Base-by-base conservation (phyloP, 2,329 filamentous ascomycete species). In the Akanthomyces dipterigenus region DNA sequence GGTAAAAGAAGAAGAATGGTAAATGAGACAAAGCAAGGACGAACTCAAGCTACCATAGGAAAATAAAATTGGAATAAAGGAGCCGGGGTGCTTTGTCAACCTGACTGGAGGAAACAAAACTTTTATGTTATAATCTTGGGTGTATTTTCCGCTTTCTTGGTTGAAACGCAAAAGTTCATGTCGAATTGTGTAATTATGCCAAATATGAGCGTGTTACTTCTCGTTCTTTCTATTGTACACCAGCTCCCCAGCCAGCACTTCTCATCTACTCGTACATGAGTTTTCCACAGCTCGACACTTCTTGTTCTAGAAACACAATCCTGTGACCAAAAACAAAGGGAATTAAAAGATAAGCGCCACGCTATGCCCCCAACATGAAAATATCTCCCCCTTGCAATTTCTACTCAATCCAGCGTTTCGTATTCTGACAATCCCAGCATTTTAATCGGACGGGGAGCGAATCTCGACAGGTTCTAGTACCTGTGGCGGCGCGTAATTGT, bases 391-490 rank as follows among this genome's bases (percentile, higher is more conserved):
- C 45, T 16, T 42, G 18, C 20, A 46, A 12, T 24, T 53, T 22
- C 16, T 24, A 22, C 55, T 4, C 22, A 11, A 18, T 38, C 45
- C 8, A 12, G 8, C 7, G 18, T 6, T 26, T 20, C 42, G 5
- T 48, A 20, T 26, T 55, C 3, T 43, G 3, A 16, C 1, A 38
- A 16, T 38, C 3, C n/a, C 18, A 48, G 22, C 54, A 31, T 34
- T 42, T 45, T 36, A 55, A 16, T 60, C 55, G 54, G 60, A 49
- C n/a, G 63, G 63, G 38, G 64, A 50, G 55, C 69, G 67, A 49
- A 71, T 71, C 65, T 70, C 67, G 58, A 70, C 68, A 9, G 68
- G 69, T 62, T 67, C 66, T 62, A 65, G 64, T 54, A 67, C 60
- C 60, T 63, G 66, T 34, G 31, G 31, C 60, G 28, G 63, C 48